Percentiles rank a stretch among this genome's conserved stretches.
These are phyloP conservation scores for Coccomyxa subellipsoidea DNA, from an alignment of 163 green algal species.

Conservation along the genomic window DNA sequence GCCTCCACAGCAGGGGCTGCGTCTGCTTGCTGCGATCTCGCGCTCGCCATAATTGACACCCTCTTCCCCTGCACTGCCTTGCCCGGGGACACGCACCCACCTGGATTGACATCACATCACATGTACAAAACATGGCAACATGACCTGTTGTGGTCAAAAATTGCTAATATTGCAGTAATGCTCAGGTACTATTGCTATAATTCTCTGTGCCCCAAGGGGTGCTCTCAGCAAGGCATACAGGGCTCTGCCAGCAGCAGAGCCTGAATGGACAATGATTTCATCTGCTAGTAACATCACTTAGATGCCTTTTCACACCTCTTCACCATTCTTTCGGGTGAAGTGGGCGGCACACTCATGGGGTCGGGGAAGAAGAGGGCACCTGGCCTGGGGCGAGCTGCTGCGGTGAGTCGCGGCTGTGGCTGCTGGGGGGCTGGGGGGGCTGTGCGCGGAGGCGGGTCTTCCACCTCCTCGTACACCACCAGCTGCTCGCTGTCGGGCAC, in stretches of 20 bases:
- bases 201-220: too few species aligned
- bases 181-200: too few species aligned
- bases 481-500: conserved; percentile 32
- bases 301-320: too few species aligned
- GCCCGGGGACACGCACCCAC: not conserved
- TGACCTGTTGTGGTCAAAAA: too few species aligned
- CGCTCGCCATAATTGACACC: not conserved
- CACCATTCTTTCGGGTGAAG: too few species aligned
- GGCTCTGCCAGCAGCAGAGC: too few species aligned
- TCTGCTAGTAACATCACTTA: too few species aligned
- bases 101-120: not conserved
- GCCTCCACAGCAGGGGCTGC: not conserved
- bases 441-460: not conserved
- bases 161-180: too few species aligned
- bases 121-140: too few species aligned
- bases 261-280: too few species aligned
- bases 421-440: not conserved
- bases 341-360: not conserved
- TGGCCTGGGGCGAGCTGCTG: not conserved
- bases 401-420: not conserved
- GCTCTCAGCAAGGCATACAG: too few species aligned
- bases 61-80: not conserved
- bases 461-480: conserved; percentile 63
- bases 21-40: not conserved
- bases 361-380: not conserved